A percentile compares a stretch with the other conserved stretches of the same genome.
Evolutionary conservation across 768 basidiomycete species (phyloP).

Genomic region (Leccinum longicurvipes): DNA sequence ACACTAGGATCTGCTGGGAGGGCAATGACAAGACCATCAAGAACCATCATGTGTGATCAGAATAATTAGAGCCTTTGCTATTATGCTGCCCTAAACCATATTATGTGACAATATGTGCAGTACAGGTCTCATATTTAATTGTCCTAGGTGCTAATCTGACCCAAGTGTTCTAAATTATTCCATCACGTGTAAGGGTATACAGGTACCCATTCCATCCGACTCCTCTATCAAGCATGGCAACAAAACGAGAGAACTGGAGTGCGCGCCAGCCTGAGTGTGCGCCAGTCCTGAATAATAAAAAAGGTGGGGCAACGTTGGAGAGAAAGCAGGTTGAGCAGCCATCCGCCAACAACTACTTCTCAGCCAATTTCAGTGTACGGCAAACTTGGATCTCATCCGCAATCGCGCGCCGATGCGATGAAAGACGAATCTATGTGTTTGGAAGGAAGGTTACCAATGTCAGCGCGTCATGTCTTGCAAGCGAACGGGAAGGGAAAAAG

Average conservation of each 20-base stretch:
- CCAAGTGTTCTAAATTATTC: not conserved
- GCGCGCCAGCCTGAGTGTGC: not conserved
- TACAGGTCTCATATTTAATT: not conserved
- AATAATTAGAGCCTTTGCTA: no score
- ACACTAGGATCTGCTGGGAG: no score
- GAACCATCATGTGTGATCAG: no score
- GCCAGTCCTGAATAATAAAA: not conserved
- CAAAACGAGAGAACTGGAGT: not conserved
- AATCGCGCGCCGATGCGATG: slow-evolving; percentile 44
- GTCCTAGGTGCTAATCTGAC: no score
- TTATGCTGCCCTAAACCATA: no score
- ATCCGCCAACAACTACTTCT: not conserved
- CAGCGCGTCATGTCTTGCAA: not conserved
- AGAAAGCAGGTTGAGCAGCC: not conserved
- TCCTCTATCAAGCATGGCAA: not conserved
- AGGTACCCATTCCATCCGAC: not conserved
- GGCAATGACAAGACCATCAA: no score
- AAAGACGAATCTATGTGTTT: slow-evolving; percentile 42
- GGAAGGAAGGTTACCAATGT: not conserved
- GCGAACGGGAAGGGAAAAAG: not conserved
- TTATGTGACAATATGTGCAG: no score
- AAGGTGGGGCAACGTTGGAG: not conserved
- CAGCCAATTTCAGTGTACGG: slow-evolving; percentile 20
- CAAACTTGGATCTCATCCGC: slow-evolving; percentile 43
- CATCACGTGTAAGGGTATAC: not conserved